Base-by-base conservation (phyloP, 2,329 filamentous ascomycete genomes). In the Trichoderma sp. region DNA sequence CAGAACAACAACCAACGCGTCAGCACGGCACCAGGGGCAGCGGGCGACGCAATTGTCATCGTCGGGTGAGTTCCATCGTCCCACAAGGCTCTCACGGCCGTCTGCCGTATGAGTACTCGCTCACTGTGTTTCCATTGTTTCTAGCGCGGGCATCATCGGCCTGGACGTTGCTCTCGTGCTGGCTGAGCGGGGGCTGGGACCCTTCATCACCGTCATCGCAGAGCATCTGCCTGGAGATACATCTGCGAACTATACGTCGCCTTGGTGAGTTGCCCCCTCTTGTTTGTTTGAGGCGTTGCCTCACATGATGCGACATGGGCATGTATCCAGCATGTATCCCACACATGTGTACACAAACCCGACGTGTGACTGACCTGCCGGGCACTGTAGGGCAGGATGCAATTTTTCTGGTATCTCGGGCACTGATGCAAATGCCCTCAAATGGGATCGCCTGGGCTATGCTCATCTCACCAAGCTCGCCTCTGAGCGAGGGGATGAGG, bases 361-460 rank as follows among this genome's bases (percentile, higher is more conserved):
- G 9, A 5, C 9, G 4, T 45, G 19, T 45, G 19, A 48, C 42
- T 45, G 42, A 45, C 42, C 5, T 45, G 4, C 42, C 13, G 42
- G 32, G 4, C 1, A 48, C 5, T 34, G 4, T 29, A 77, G 80
- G 78, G 80, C 80, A 10, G 80, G 80, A 3, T 80, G 78, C 68
- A 82, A 82, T 70, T 82, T 82, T 70, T 82, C 80, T 0, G 80
- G 78, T 45, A 80, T 82, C 53, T 81, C 80, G 0, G 80, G 80
- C 25, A 77, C 71, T 15, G 79, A 82, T 59, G 69, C 72, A 19
- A 82, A 82, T 57, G 80, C 80, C 0, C 68, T 82, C 50, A 77
- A 76, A 32, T 82, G 80, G 80, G 81, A 83, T 63, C 75, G 73
- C 1, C 64, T 76, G 2, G 80, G 80, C 0, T 83, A 82, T 52